Evolutionary conservation across 306 rosid species (phyloP).

Genomic region (Echinosophora koreensis): DNA sequence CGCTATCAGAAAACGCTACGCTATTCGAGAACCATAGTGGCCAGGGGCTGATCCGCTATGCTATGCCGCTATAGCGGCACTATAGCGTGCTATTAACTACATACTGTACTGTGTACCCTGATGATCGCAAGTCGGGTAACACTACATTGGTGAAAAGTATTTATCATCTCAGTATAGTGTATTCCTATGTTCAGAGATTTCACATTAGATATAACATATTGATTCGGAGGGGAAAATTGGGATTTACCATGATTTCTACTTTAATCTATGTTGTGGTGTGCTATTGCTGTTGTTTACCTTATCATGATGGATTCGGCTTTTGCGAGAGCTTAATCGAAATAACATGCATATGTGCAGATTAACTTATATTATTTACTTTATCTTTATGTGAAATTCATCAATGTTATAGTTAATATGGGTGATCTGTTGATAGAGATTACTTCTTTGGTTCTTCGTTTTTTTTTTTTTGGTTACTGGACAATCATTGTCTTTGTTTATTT

Average conservation of each 20-base stretch:
- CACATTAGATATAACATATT: background rate
- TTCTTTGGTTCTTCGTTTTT: background rate
- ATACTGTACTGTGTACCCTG: background rate
- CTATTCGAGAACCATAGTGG: no score
- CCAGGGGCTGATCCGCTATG: no score
- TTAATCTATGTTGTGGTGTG: background rate
- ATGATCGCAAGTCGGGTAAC: conserved; percentile 1
- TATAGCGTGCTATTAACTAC: no score
- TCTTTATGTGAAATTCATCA: background rate
- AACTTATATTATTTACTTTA: conserved; percentile 21
- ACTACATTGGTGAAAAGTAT: conserved; percentile 24
- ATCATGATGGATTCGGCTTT: conserved; percentile 27
- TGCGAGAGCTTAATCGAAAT: conserved; percentile 24
- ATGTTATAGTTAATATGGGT: background rate
- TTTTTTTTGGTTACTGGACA: background rate
- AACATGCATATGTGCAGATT: conserved; percentile 31
- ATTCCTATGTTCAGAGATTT: conserved; percentile 11
- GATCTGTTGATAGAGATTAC: background rate
- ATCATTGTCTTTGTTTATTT: conserved; percentile 7
- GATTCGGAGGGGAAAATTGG: conserved; percentile 20
- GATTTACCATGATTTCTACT: conserved; percentile 5
- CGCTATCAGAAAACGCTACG: no score
- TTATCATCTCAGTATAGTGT: background rate
- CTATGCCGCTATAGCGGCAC: no score
- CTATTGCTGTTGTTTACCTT: conserved; percentile 2